phyloP scores from a whole-genome alignment of 768 basidiomycete species.

The Lactarius vividus region DNA sequence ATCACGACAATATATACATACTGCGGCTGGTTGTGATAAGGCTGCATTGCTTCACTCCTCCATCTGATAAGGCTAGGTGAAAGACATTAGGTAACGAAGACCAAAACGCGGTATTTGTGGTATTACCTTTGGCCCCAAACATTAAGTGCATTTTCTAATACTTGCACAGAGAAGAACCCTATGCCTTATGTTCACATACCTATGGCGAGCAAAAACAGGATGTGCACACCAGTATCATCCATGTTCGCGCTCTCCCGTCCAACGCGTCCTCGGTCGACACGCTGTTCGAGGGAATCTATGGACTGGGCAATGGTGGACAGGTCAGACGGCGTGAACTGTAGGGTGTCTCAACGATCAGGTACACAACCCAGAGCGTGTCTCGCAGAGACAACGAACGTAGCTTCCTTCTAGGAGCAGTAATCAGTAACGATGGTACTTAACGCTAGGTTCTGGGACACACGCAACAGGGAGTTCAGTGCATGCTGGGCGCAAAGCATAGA shows the following conservation, averaged over 20 bases:
- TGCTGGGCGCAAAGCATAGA: constrained; percentile 89
- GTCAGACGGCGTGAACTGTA: constrained; percentile 75
- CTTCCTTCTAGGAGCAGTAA: constrained; percentile 39
- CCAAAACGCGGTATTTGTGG: neutral
- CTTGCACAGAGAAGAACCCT: constrained; percentile 94
- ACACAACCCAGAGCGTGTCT: constrained; percentile 1
- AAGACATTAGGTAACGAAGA: neutral
- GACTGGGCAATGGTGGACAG: constrained; percentile 69
- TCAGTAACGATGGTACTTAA: constrained; percentile 18
- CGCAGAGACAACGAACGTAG: constrained; percentile 42
- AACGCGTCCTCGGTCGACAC: constrained; percentile 49
- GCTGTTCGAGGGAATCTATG: constrained; percentile 63
- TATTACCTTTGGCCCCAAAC: constrained; percentile 80
- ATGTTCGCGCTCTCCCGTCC: constrained; percentile 66
- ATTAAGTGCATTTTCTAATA: constrained; percentile 77
- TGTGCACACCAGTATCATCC: constrained; percentile 77
- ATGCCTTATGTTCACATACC: constrained; percentile 10
- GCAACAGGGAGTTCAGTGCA: constrained; percentile 76
- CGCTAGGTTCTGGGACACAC: constrained; percentile 44
- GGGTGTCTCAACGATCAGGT: constrained; percentile 24
- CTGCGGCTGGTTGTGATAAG: constrained; percentile 76
- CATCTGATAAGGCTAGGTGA: constrained; percentile 68
- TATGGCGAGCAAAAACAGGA: neutral
- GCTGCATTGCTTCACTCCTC: constrained; percentile 79
- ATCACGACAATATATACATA: constrained; percentile 37